These are phyloP conservation scores for Mollisiaceae sp. DNA, from an alignment of 2,329 filamentous ascomycete genomes.

Conservation along the genomic window DNA sequence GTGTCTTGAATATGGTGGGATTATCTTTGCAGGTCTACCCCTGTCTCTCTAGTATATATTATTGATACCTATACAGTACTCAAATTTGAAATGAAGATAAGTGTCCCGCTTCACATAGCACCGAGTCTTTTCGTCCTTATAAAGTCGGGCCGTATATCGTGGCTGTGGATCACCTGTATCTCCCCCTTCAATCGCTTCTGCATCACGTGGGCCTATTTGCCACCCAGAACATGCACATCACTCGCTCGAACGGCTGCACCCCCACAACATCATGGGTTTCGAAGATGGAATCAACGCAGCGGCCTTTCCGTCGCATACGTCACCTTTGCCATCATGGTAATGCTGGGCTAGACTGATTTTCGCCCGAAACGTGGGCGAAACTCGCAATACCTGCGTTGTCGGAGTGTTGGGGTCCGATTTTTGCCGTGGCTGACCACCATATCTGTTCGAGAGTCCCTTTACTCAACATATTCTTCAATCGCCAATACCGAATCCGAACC, in stretches of 20 bases:
- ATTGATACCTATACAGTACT: not conserved
- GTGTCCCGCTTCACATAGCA: not conserved
- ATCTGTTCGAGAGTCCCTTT: not conserved
- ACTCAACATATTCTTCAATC: conserved; percentile 10
- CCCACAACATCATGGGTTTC: not conserved
- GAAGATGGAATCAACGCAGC: not conserved
- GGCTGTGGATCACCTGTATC: not conserved
- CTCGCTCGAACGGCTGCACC: not conserved
- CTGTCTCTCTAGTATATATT: not conserved
- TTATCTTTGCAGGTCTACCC: not conserved
- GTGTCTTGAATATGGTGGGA: not conserved
- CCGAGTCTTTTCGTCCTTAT: not conserved
- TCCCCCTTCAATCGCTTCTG: not conserved
- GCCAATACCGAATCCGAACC: conserved; percentile 45
- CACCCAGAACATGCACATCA: not conserved
- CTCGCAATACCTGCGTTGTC: not conserved
- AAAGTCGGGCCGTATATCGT: not conserved
- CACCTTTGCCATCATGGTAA: not conserved
- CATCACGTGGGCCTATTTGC: not conserved
- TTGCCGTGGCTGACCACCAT: not conserved
- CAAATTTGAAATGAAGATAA: not conserved
- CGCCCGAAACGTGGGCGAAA: not conserved
- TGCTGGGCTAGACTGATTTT: not conserved
- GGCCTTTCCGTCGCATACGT: not conserved
- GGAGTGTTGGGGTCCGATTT: not conserved